A percentile compares a stretch with the other conserved stretches of the same genome.
These are phyloP conservation scores for Taxillus chinensis DNA, from an alignment of 164 flowering plant genomes.

Conservation along the genomic window DNA sequence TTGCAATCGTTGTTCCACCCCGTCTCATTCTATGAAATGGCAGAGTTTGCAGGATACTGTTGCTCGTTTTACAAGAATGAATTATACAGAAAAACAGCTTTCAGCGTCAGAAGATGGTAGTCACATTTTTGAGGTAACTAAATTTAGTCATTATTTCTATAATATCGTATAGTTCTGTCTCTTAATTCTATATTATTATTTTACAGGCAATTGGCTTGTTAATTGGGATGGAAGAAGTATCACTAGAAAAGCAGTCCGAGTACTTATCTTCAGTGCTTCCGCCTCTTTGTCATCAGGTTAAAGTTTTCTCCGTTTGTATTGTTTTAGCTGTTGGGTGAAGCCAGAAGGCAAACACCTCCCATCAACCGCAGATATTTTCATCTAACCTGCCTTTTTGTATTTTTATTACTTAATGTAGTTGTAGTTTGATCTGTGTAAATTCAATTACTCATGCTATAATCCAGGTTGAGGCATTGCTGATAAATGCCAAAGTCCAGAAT, in stretches of 20 bases:
- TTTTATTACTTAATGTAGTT: background rate
- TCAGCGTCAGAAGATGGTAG: slow-evolving; percentile 84
- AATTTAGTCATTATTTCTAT: background rate
- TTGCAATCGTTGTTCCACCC: background rate
- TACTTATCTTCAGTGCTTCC: slow-evolving; percentile 77
- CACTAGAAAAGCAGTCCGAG: slow-evolving; percentile 74
- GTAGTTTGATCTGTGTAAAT: slow-evolving; percentile 1
- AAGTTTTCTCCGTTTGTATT: slow-evolving; percentile 1
- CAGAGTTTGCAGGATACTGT: slow-evolving; percentile 90
- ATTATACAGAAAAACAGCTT: slow-evolving; percentile 38
- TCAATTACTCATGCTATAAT: slow-evolving; percentile 7
- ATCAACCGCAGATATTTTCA: too few relatives aligned
- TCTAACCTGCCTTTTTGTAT: too few relatives aligned
- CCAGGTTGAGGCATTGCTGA: slow-evolving; percentile 69
- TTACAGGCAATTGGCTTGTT: slow-evolving; percentile 87
- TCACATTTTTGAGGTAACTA: slow-evolving; percentile 88
- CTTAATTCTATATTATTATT: slow-evolving; percentile 5
- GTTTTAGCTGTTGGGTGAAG: background rate
- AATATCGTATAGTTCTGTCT: background rate
- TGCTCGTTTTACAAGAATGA: slow-evolving; percentile 49
- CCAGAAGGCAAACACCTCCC: background rate
- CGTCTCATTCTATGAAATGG: slow-evolving; percentile 6
- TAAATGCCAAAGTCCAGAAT: slow-evolving; percentile 35
- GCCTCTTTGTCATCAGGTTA: slow-evolving; percentile 96
- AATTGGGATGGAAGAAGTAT: slow-evolving; percentile 93